Base-by-base conservation (phyloP, 805 yeast genomes). In the Ogataea polymorpha region DNA sequence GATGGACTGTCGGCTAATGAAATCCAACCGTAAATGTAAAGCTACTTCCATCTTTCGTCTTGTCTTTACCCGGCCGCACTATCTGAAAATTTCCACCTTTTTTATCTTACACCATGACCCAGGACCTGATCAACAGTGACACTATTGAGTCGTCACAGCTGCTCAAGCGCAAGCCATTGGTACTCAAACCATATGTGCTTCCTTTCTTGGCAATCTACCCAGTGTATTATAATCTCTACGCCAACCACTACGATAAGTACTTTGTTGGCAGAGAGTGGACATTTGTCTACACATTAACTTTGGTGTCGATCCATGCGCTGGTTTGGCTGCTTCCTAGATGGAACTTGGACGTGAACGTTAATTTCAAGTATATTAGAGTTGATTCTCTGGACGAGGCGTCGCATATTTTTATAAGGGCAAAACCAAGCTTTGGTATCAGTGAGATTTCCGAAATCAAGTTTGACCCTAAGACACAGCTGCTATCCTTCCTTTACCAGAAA, bases 221-320 rank as follows among this genome's bases (percentile, higher is more conserved):
- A 5, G 57, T 74, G 14, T 86, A 86, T 61, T 67, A 68, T 39
- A 79, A 84, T 54, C 61, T 86, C 28, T 91, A 86, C 61, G 55
- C 62, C 44, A 66, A 67, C 45, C 77, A 81, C 42, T 91, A 91
- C 62, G 98, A 91, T 43, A 70, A 66, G 43, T 86, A 86, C 59
- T 84, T 91, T 56, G 84, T 75, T 32, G 96, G 96, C 18, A 75
- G 83, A 33, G 99, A 91, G 66, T 93, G 99, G 98, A 93, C 98
- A 0, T 87, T 86, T 62, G 93, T 91, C 26, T 90, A 79, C 56
- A 68, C 88, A 17, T 83, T 95, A 45, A 63, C 89, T 5, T 71
- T 90, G 37, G 62, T 83, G 26, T 79, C 96, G 2, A 46, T 84
- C 44, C 95, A 91, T 59, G 67, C 81, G 32, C 68, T 91, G 59